Percentiles rank a stretch among this genome's conserved stretches.
These are phyloP conservation scores for Xylaria castorea DNA, from an alignment of 495 filamentous ascomycete species.

Conservation along the genomic window DNA sequence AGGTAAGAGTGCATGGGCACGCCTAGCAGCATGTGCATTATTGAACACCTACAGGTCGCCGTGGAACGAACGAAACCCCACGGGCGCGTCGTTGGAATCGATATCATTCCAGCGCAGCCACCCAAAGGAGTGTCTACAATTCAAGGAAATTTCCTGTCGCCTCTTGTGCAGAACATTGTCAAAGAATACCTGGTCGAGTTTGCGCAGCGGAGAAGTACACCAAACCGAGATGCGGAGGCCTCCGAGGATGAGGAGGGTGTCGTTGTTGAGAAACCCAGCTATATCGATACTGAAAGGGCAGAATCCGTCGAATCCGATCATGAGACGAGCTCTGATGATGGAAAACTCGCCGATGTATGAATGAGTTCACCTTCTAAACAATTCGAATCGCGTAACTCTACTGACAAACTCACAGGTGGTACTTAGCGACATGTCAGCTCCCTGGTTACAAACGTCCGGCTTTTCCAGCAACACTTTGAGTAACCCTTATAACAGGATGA, in stretches of 20 bases:
- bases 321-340: constrained; percentile 39
- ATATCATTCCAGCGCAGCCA: constrained; percentile 89
- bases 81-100: constrained; percentile 86
- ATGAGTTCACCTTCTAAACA: constrained; percentile 23
- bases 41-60: constrained; percentile 67
- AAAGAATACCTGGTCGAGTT: constrained; percentile 73
- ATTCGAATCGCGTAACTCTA: background rate
- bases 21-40: constrained; percentile 1
- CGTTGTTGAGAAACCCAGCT: constrained; percentile 52
- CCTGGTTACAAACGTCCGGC: constrained; percentile 82
- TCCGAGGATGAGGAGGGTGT: constrained; percentile 30
- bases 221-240: constrained; percentile 27
- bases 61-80: constrained; percentile 73
- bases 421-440: constrained; percentile 97
- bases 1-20: constrained; percentile 56
- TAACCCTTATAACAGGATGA: constrained; percentile 96
- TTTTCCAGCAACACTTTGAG: constrained; percentile 86
- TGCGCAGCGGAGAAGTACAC: constrained; percentile 48
- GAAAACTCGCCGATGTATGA: constrained; percentile 75
- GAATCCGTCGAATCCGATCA: constrained; percentile 42
- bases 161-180: constrained; percentile 73
- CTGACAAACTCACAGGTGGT: constrained; percentile 62
- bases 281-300: constrained; percentile 60
- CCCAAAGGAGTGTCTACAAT: constrained; percentile 89
- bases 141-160: constrained; percentile 87